Conservation (phyloP, 768 basidiomycete genomes). For the Tephrocybe rancida region DNA sequence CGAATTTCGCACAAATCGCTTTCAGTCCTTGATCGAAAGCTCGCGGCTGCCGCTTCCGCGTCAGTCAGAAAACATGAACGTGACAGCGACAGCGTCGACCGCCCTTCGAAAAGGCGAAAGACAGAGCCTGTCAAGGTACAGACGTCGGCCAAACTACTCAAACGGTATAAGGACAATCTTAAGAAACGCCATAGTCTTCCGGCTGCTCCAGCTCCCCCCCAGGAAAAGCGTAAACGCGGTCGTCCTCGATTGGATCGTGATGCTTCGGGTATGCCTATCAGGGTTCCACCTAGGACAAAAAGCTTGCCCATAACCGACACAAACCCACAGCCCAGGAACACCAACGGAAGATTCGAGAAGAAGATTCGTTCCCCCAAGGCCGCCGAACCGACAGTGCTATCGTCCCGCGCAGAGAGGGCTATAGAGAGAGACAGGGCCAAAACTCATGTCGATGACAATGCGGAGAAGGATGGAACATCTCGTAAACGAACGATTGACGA, state of each 20-base stretch:
- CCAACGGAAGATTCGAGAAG: slow-evolving; percentile 70
- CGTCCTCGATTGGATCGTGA: slow-evolving; percentile 38
- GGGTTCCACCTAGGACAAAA: slow-evolving; percentile 23
- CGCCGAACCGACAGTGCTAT: slow-evolving; percentile 14
- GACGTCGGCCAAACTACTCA: slow-evolving; percentile 23
- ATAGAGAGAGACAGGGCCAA: slow-evolving; percentile 41
- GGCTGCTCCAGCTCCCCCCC: slow-evolving; percentile 6
- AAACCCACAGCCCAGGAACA: slow-evolving; percentile 58
- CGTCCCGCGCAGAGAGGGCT: slow-evolving; percentile 42
- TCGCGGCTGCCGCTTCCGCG: slow-evolving; percentile 40
- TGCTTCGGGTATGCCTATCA: slow-evolving; percentile 21
- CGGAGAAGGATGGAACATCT: slow-evolving; percentile 11
- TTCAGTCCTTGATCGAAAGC: slow-evolving; percentile 56
- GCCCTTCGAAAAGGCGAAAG: slow-evolving; percentile 52
- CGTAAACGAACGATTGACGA: slow-evolving; percentile 33
- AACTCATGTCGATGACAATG: slow-evolving; percentile 21
- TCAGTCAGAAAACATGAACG: slow-evolving; percentile 32
- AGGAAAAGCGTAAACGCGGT: slow-evolving; percentile 41
- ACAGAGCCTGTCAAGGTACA: slow-evolving; percentile 35
- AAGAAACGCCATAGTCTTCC: slow-evolving; percentile 20
- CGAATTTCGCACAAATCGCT: slow-evolving; percentile 55
- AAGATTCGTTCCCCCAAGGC: slow-evolving; percentile 49
- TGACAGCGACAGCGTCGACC: slow-evolving; percentile 35
- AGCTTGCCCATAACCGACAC: slow-evolving; percentile 5
- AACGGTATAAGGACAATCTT: slow-evolving; percentile 9